Conservation (phyloP, 768 basidiomycete genomes). For the Calocera viscosa region DNA sequence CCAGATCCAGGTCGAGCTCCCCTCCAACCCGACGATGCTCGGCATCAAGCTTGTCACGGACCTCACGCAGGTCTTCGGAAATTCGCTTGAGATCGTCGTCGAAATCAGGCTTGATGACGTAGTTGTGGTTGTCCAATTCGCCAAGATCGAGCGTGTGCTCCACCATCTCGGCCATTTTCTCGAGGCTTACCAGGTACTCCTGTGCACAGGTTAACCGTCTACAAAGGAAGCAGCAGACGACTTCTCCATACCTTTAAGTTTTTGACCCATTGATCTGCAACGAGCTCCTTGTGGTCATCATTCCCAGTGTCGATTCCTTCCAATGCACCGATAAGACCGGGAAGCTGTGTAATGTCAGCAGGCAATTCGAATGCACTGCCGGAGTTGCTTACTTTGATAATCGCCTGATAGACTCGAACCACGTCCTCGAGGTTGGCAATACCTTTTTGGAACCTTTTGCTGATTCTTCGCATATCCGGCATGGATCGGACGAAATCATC, state of each 20-base stretch:
- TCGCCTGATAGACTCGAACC: slow-evolving; percentile 88
- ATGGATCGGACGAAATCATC: slow-evolving; percentile 79
- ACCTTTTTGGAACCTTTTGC: slow-evolving; percentile 79
- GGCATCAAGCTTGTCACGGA: slow-evolving; percentile 66
- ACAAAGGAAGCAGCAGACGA: not conserved
- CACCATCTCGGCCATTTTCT: slow-evolving; percentile 84
- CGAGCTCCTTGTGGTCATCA: slow-evolving; percentile 39
- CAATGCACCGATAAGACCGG: slow-evolving; percentile 57
- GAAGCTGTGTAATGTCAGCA: slow-evolving; percentile 37
- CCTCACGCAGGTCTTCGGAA: slow-evolving; percentile 51
- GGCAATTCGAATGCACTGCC: not conserved
- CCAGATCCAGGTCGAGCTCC: slow-evolving; percentile 67
- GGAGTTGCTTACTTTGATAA: slow-evolving; percentile 48
- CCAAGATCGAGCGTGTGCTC: slow-evolving; percentile 89
- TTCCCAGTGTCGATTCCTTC: slow-evolving; percentile 38
- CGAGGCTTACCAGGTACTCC: slow-evolving; percentile 50
- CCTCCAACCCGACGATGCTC: slow-evolving; percentile 61
- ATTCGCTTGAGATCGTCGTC: slow-evolving; percentile 61
- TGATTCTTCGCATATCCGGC: slow-evolving; percentile 86
- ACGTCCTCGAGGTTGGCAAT: slow-evolving; percentile 85
- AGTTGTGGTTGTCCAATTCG: slow-evolving; percentile 61
- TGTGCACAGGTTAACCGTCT: slow-evolving; percentile 24
- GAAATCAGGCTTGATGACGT: slow-evolving; percentile 85
- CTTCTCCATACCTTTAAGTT: slow-evolving; percentile 39
- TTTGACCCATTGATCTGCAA: slow-evolving; percentile 55